Percentiles rank a stretch among this genome's conserved stretches.
Conservation (phyloP, 1,139 yeast genomes). For the Geotrichum citri-aurantii region DNA sequence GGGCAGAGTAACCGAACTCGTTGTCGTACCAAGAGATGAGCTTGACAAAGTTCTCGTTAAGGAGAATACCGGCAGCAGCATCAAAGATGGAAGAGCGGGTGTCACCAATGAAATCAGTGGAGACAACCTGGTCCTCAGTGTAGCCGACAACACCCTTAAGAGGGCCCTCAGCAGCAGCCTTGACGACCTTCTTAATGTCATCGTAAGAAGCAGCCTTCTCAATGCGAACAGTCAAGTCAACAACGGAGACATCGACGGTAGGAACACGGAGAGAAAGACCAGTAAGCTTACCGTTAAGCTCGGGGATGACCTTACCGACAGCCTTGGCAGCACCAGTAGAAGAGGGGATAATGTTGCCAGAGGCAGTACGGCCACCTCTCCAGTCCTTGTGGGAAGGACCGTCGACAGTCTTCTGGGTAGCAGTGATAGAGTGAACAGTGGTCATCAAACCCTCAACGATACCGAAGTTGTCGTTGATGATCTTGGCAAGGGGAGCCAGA, state of each 20-base stretch:
- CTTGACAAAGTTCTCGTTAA: conserved; percentile 79
- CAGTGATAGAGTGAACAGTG: conserved; percentile 86
- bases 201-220: conserved; percentile 66
- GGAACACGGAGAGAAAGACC: conserved; percentile 89
- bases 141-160: conserved; percentile 74
- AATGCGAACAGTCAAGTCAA: conserved; percentile 65
- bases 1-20: conserved; percentile 89
- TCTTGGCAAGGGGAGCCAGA: conserved; percentile 84
- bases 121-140: conserved; percentile 84
- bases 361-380: conserved; percentile 93
- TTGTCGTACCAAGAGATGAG: conserved; percentile 87
- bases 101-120: conserved; percentile 77
- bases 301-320: conserved; percentile 86
- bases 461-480: conserved; percentile 72
- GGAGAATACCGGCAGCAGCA: conserved; percentile 78
- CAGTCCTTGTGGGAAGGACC: conserved; percentile 93
- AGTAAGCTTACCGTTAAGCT: conserved; percentile 81
- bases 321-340: conserved; percentile 94
- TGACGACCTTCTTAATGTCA: conserved; percentile 66
- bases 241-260: conserved; percentile 79
- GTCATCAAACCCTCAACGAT: conserved; percentile 87
- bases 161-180: conserved; percentile 57
- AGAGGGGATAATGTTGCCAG: conserved; percentile 84
- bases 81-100: conserved; percentile 76
- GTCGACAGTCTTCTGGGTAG: conserved; percentile 86